Evolutionary conservation across 305 asterid genomes (phyloP), one percentile per base, ranked within the genome.

Genomic region (Fraxinus nigra): DNA sequence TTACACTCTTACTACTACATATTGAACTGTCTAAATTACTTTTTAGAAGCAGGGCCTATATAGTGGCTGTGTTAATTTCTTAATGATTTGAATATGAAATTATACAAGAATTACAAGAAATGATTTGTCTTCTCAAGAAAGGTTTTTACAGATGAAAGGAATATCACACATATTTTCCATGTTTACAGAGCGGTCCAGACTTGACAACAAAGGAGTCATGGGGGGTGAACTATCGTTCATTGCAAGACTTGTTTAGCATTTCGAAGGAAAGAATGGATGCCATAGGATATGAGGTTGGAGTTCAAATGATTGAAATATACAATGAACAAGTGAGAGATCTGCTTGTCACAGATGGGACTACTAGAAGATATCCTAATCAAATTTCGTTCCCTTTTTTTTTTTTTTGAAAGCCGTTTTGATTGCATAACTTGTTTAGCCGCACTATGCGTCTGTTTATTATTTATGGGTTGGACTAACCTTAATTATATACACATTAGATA

Each of bases 271-370:
- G 98, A 85, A 74, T 67, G 83, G 92, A 88, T 37, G 80, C 85
- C 75, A 82, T 93, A 78, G 92, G 91, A 80, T 95, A 95, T 82
- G 98, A 92, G 81, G 95, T 95, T 18, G 95, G 92, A 79, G 98
- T 95, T 63, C 98, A 95, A 85, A 93, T 95, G 98, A 92, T 95
- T 82, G 98, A 95, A 79, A 93, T 94, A 87, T 94, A 94, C 87
- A 94, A 94, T 33, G 98, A 94, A 73, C 98, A 94, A 93, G 98
- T 95, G 84, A 88, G 98, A 90, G 98, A 95, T 90, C 90, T 95
- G 85, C 84, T 95, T 85, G 97, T 92, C 79, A 89, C 92, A 76
- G 98, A 92, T 80, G 94, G 95, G 32, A 86, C 93, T 77, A 93
- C 84, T 76, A 86, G 86, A 78, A 89, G 98, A 93, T 95, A 93